Percentiles rank a stretch among this genome's conserved stretches.
Conservation (phyloP, 1,284 basidiomycete species). For the Fistulinella cinereoalba region DNA sequence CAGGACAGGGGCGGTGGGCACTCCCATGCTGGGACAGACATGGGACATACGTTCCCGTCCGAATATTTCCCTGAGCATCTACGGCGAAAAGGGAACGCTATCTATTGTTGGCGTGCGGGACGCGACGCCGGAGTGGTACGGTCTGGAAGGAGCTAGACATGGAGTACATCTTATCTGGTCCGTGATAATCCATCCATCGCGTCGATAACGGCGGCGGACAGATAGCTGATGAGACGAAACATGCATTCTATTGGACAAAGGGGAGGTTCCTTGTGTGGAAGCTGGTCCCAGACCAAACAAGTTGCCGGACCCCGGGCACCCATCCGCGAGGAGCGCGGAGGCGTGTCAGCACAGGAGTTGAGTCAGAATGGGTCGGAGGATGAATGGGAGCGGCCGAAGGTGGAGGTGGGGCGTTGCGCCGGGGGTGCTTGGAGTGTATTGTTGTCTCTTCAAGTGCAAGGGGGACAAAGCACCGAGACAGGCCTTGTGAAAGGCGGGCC, state of each 20-base stretch:
- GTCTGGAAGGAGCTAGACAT: background rate
- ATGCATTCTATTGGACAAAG: background rate
- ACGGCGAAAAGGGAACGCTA: conserved; percentile 8
- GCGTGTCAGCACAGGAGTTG: conserved; percentile 8
- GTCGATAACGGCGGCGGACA: background rate
- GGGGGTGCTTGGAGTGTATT: background rate
- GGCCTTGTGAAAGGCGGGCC: background rate
- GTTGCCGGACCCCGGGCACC: conserved; percentile 9
- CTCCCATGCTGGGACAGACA: conserved; percentile 1
- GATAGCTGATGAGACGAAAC: background rate
- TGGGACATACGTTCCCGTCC: conserved; percentile 6
- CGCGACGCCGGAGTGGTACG: conserved; percentile 2
- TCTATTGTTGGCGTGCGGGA: conserved; percentile 19
- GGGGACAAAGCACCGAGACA: conserved; percentile 22
- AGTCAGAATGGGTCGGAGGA: conserved; percentile 12
- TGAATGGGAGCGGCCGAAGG: conserved; percentile 11
- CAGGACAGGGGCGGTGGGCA: background rate
- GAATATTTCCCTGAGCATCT: conserved; percentile 5
- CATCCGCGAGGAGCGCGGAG: conserved; percentile 9
- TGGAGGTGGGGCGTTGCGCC: background rate
- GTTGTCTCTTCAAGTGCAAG: too few relatives aligned
- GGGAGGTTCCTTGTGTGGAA: background rate
- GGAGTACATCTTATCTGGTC: conserved; percentile 16
- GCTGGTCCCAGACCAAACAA: background rate
- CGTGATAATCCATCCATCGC: conserved; percentile 11